Conservation (phyloP, 1,139 yeast genomes). For the Debaryomyces subglobosus region DNA sequence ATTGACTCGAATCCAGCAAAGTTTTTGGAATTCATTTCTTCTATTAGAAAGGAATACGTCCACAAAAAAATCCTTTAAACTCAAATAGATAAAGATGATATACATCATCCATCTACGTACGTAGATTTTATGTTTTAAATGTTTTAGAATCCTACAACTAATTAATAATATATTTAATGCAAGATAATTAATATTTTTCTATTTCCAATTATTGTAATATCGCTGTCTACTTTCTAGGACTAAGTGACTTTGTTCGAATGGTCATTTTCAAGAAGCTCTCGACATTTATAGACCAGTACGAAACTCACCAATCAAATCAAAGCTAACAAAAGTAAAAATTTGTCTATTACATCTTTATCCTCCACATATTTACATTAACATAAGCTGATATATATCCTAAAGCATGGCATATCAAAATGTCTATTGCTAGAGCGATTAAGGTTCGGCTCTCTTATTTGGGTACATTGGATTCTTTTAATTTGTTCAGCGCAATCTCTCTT, state of each 20-base stretch:
- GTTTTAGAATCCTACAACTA: background rate
- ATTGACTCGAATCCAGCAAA: slow-evolving; percentile 81
- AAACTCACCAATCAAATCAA: background rate
- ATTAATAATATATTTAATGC: slow-evolving; percentile 1
- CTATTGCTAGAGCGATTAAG: background rate
- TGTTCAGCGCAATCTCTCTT: slow-evolving; percentile 17
- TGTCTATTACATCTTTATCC: background rate
- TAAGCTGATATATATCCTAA: background rate
- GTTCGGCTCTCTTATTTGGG: background rate
- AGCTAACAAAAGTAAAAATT: background rate
- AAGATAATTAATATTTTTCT: background rate
- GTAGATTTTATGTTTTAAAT: background rate
- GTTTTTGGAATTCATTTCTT: slow-evolving; percentile 72
- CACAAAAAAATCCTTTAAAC: slow-evolving; percentile 2
- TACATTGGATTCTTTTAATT: background rate
- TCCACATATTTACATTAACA: background rate
- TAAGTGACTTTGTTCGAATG: background rate
- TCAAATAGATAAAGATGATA: background rate
- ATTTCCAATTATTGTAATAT: background rate
- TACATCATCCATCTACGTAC: background rate
- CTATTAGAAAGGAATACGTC: slow-evolving; percentile 44
- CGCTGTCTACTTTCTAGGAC: background rate
- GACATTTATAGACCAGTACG: background rate
- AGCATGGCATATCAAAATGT: background rate
- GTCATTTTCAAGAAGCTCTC: background rate